Evolutionary conservation across 805 yeast species (phyloP), one percentile per base, ranked within the genome.

Genomic region (Candida argentea): DNA sequence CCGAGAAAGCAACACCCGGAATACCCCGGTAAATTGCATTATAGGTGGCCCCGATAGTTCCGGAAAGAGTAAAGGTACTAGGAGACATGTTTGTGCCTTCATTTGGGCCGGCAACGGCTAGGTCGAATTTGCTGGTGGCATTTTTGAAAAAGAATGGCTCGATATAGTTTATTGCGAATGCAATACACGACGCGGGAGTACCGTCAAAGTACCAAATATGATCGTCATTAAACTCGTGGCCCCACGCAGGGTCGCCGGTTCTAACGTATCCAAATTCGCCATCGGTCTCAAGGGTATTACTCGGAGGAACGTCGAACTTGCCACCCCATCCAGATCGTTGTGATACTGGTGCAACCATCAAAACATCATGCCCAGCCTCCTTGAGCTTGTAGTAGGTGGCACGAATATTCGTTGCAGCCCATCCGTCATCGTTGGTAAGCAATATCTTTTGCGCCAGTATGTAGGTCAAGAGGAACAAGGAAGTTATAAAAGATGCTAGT

Each of bases 241-340:
- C 76, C 75, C 75, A 71, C 15, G 73, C 58, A 35, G 73, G 71
- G 15, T 59, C 56, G 21, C 76, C 77, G 1, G 44, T 49, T 34
- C 57, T 55, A 33, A 61, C 65, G 45, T 67, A 67, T 20, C 43
- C 46, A 38, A 70, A 71, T 33, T 62, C 67, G 28, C 69, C 75
- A 35, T 67, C 62, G 12, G 55, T 49, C 26, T 54, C 48, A 38
- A 68, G 53, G 17, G 46, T 57, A 24, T 50, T 44, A 20, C 61
- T 40, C 13, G 46, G 34, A 9, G 76, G 69, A 34, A 61, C 40
- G 20, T 56, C 55, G 39, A 67, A 65, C 24, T 67, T 65, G 32
- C 78, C 78, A 30, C 76, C 79, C 36, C 57, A 61, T 7, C 79
- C 76, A 0, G 70, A 61, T 50, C 65, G 56, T 38, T 65, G 69